These are phyloP conservation scores for Rhizophora apiculata DNA, from an alignment of 345 rosid species.

Conservation along the genomic window DNA sequence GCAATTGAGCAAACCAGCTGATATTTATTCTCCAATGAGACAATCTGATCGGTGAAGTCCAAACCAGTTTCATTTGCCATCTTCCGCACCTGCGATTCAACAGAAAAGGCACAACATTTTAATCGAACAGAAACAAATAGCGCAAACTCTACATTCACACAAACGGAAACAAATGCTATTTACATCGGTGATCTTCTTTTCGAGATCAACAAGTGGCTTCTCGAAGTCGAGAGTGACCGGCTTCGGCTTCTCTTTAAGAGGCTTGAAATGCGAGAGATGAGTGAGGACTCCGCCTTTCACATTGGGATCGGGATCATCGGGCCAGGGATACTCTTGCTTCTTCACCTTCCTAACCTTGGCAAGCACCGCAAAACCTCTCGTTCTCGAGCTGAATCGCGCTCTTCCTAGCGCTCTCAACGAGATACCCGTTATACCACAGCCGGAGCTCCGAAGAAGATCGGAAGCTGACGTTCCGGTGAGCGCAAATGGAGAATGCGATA, in stretches of 20 bases:
- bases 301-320: conserved; percentile 83
- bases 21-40: conserved; percentile 69
- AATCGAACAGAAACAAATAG: not conserved
- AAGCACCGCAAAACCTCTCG: conserved; percentile 34
- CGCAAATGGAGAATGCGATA: conserved; percentile 49
- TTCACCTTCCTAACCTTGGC: conserved; percentile 72
- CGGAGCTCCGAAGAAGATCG: conserved; percentile 75
- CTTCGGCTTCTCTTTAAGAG: conserved; percentile 63
- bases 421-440: conserved; percentile 46
- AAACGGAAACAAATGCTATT: conserved; percentile 1
- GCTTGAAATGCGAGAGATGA: conserved; percentile 82
- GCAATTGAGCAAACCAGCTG: conserved; percentile 51
- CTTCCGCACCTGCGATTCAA: conserved; percentile 70
- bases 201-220: conserved; percentile 74
- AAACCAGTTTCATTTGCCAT: conserved; percentile 91
- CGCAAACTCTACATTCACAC: not conserved
- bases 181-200: conserved; percentile 88
- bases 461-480: conserved; percentile 54
- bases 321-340: conserved; percentile 96
- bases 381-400: conserved; percentile 29
- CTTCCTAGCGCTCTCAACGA: conserved; percentile 58
- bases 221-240: conserved; percentile 84
- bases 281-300: conserved; percentile 81
- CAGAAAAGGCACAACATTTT: conserved; percentile 13
- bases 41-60: conserved; percentile 87